phyloP scores from a whole-genome alignment of 2,329 filamentous ascomycete genomes.

The Cryphonectria carpinicola region DNA sequence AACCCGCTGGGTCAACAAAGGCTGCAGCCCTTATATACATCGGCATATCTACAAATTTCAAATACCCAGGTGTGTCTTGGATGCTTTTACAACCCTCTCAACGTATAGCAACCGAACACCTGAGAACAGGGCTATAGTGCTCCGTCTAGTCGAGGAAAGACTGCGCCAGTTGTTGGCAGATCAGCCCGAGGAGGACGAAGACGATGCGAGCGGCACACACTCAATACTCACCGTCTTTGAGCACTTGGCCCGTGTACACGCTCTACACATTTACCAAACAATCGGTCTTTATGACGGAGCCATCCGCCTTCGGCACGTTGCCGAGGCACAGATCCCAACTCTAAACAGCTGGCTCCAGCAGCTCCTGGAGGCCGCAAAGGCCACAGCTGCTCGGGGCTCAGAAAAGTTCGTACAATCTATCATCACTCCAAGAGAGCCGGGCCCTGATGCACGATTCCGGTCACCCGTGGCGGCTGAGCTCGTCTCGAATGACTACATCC shows the following conservation, averaged over 20 bases:
- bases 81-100: conserved; percentile 36
- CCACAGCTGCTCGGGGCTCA: conserved; percentile 1
- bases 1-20: conserved; percentile 35
- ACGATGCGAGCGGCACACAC: not conserved
- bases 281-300: conserved; percentile 56
- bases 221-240: conserved; percentile 27
- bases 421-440: not conserved
- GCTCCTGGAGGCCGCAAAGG: conserved; percentile 16
- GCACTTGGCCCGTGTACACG: conserved; percentile 49
- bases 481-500: not conserved
- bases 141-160: conserved; percentile 26
- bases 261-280: conserved; percentile 54
- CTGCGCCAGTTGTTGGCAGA: conserved; percentile 22
- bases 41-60: conserved; percentile 34
- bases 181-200: conserved; percentile 2
- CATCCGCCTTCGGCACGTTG: conserved; percentile 45
- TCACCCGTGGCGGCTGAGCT: not conserved
- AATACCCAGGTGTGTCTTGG: conserved; percentile 37
- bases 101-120: conserved; percentile 31
- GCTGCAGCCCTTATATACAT: conserved; percentile 40
- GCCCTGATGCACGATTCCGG: not conserved
- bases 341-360: conserved; percentile 20
- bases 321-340: conserved; percentile 36
- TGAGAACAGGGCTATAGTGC: conserved; percentile 26
- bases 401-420: conserved; percentile 10